Conservation (phyloP, 208 protist genomes). For the Crithidia fasciculata region DNA sequence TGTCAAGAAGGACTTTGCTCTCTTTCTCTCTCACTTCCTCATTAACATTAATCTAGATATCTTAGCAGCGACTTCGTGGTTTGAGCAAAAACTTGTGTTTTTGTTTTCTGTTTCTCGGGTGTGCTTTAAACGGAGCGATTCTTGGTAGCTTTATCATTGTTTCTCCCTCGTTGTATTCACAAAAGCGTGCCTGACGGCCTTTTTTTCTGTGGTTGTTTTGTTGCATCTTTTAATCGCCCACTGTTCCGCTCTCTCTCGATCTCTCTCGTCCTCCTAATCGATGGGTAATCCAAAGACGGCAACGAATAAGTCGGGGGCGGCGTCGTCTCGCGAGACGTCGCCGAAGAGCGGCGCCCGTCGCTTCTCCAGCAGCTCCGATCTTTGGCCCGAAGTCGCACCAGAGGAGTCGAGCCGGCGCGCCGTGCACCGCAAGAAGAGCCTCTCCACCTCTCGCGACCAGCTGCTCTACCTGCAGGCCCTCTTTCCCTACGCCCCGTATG, state of each 20-base stretch:
- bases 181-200: no score
- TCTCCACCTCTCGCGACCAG: conserved; percentile 26
- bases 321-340: not conserved
- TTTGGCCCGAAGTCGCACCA: conserved; percentile 14
- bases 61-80: no score
- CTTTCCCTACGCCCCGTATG: conserved; percentile 63
- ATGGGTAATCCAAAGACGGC: conserved; percentile 5
- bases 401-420: conserved; percentile 4
- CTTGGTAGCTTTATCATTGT: no score
- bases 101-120: no score
- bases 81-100: no score
- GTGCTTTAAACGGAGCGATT: no score
- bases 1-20: not conserved
- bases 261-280: not conserved
- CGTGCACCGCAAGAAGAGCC: conserved; percentile 10
- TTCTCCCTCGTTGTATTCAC: no score
- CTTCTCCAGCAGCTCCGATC: conserved; percentile 14
- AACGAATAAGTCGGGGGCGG: not conserved
- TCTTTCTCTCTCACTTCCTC: not conserved
- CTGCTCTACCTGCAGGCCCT: conserved; percentile 62
- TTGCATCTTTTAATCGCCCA: not conserved
- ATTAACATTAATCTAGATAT: not conserved
- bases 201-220: not conserved
- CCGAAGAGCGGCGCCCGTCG: not conserved
- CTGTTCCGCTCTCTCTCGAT: not conserved